These are phyloP conservation scores for Pisolithus orientalis DNA, from an alignment of 768 basidiomycete species.

Conservation along the genomic window DNA sequence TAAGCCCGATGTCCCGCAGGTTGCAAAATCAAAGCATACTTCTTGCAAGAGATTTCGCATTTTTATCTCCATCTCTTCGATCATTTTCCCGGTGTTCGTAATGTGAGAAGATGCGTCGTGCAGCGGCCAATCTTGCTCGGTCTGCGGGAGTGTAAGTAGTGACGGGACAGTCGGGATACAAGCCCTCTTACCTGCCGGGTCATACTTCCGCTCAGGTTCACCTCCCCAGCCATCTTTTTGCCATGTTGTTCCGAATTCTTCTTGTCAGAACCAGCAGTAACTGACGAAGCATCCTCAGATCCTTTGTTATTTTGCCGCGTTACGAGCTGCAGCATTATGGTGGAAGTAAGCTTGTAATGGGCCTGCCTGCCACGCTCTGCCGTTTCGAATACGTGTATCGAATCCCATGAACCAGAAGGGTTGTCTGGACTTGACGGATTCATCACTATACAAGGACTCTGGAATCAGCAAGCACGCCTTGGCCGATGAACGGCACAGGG, in stretches of 20 bases:
- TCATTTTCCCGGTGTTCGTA: slow-evolving; percentile 88
- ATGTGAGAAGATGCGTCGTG: slow-evolving; percentile 82
- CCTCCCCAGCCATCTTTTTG: slow-evolving; percentile 64
- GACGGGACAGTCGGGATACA: slow-evolving; percentile 7
- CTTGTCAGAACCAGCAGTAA: slow-evolving; percentile 25
- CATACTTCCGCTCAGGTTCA: slow-evolving; percentile 92
- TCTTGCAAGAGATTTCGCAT: slow-evolving; percentile 94
- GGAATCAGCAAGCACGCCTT: slow-evolving; percentile 3
- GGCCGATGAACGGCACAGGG: neutral
- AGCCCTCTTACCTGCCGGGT: slow-evolving; percentile 79
- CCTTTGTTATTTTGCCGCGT: slow-evolving; percentile 38
- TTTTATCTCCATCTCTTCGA: slow-evolving; percentile 99
- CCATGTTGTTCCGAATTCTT: slow-evolving; percentile 34
- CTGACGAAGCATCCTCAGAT: slow-evolving; percentile 14
- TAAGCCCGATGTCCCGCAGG: slow-evolving; percentile 7
- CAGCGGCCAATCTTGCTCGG: slow-evolving; percentile 81
- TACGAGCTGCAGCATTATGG: slow-evolving; percentile 90
- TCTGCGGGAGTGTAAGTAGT: slow-evolving; percentile 36
- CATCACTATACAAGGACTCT: slow-evolving; percentile 43
- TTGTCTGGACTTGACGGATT: slow-evolving; percentile 47
- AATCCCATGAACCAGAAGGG: slow-evolving; percentile 92
- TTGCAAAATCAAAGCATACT: slow-evolving; percentile 32
- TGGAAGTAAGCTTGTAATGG: slow-evolving; percentile 95
- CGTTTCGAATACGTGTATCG: slow-evolving; percentile 95
- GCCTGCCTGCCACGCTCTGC: slow-evolving; percentile 88